Evolutionary conservation across 2,329 filamentous ascomycete genomes (phyloP).

Genomic region (Daldinia sp.): DNA sequence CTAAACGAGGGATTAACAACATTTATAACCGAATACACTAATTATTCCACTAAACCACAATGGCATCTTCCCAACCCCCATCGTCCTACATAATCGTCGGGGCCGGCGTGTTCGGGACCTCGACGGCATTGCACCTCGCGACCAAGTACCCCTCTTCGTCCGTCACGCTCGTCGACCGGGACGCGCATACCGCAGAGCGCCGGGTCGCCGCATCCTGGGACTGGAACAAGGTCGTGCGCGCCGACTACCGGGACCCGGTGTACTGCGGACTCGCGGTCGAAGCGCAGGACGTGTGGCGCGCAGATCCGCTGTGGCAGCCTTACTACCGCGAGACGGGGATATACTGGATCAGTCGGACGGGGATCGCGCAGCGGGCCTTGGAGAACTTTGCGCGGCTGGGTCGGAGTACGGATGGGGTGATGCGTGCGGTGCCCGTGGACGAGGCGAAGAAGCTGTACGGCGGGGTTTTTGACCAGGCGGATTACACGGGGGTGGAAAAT

Average conservation of each 20-base stretch:
- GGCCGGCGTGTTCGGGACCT: conserved; percentile 74
- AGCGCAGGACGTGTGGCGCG: conserved; percentile 68
- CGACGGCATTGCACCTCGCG: conserved; percentile 73
- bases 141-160: conserved; percentile 61
- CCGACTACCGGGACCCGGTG: conserved; percentile 73
- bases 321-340: conserved; percentile 66
- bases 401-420: conserved; percentile 44
- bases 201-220: conserved; percentile 74
- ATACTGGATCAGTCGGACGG: conserved; percentile 54
- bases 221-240: conserved; percentile 78
- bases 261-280: conserved; percentile 75
- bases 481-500: conserved; percentile 65
- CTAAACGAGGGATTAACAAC: too few species aligned
- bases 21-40: too few species aligned
- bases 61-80: conserved; percentile 12
- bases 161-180: conserved; percentile 70
- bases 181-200: conserved; percentile 61
- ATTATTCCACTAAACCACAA: neutral
- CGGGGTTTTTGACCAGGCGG: conserved; percentile 65
- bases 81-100: conserved; percentile 70
- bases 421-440: conserved; percentile 60
- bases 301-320: conserved; percentile 60
- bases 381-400: conserved; percentile 50
- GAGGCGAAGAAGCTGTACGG: conserved; percentile 62
- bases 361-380: conserved; percentile 52